phyloP scores from a whole-genome alignment of 163 green algal genomes.

The Picocystis sp. region DNA sequence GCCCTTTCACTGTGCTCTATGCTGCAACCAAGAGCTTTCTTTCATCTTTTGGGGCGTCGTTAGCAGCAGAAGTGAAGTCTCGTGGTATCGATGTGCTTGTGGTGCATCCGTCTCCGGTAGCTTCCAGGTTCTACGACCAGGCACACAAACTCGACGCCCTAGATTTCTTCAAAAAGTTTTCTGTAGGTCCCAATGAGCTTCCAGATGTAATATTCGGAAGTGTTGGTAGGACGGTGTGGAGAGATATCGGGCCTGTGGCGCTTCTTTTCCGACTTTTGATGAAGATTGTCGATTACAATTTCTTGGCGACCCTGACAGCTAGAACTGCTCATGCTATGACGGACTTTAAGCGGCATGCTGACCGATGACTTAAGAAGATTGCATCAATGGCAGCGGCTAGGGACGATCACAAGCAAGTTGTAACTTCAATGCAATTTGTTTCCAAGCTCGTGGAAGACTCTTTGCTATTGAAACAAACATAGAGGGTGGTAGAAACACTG shows the following conservation, averaged over 20 bases:
- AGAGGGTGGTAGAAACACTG: too few relatives aligned
- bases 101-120: conserved; percentile 83
- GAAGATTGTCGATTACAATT: conserved; percentile 44
- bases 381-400: too few relatives aligned
- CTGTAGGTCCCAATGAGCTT: conserved; percentile 57
- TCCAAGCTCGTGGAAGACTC: too few relatives aligned
- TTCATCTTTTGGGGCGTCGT: conserved; percentile 68
- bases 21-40: conserved; percentile 87
- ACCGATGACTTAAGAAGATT: too few relatives aligned
- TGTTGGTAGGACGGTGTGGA: conserved; percentile 52
- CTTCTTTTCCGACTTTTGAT: conserved; percentile 54
- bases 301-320: conserved; percentile 27
- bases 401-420: too few relatives aligned
- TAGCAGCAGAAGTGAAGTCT: conserved; percentile 66
- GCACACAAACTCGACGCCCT: conserved; percentile 7
- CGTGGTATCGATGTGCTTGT: conserved; percentile 83
- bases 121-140: conserved; percentile 28
- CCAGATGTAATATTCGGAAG: conserved; percentile 49
- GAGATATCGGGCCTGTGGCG: conserved; percentile 62
- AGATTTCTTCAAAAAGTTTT: conserved; percentile 28
- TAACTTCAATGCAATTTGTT: too few relatives aligned
- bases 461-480: too few relatives aligned
- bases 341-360: conserved; percentile 47
- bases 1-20: conserved; percentile 55
- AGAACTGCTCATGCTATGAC: conserved; percentile 37